A percentile compares a stretch with the other conserved stretches of the same genome.
phyloP scores from a whole-genome alignment of 495 filamentous ascomycete genomes.

The Penicillium samsonianum region DNA sequence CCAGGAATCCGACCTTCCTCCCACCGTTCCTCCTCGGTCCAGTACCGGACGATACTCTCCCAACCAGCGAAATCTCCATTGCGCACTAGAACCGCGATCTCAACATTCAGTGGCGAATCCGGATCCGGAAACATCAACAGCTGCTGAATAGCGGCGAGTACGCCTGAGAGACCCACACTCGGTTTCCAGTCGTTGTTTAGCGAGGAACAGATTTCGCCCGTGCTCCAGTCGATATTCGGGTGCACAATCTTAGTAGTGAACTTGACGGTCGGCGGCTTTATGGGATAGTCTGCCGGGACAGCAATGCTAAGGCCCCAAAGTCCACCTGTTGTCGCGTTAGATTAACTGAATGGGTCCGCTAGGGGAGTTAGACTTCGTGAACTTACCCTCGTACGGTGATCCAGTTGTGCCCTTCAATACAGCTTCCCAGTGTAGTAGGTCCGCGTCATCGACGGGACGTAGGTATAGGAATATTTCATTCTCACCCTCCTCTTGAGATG shows the following conservation, averaged over 20 bases:
- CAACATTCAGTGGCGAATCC: conserved; percentile 86
- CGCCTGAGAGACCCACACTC: conserved; percentile 47
- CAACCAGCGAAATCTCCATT: conserved; percentile 75
- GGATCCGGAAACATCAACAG: conserved; percentile 73
- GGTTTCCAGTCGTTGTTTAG: too few species aligned
- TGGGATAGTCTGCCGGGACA: conserved; percentile 78
- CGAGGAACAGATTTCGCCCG: conserved; percentile 78
- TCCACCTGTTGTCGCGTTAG: conserved; percentile 57
- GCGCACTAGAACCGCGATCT: conserved; percentile 77
- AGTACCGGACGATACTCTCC: conserved; percentile 80
- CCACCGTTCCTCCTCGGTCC: conserved; percentile 59
- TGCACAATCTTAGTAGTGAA: conserved; percentile 85
- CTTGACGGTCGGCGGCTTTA: conserved; percentile 68
- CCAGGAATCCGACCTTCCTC: conserved; percentile 17
- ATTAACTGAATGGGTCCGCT: neutral
- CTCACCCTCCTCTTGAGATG: conserved; percentile 51
- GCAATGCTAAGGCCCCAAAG: conserved; percentile 79
- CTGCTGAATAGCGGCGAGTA: conserved; percentile 74
- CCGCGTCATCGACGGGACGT: conserved; percentile 65
- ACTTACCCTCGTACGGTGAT: conserved; percentile 70
- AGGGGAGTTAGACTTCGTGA: neutral
- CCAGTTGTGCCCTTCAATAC: conserved; percentile 70
- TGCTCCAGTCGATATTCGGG: conserved; percentile 77
- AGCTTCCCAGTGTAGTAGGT: conserved; percentile 75
- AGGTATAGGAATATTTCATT: conserved; percentile 61